Conservation (phyloP, 2,329 filamentous ascomycete species). For the Stagonosporopsis chrysanthemi region DNA sequence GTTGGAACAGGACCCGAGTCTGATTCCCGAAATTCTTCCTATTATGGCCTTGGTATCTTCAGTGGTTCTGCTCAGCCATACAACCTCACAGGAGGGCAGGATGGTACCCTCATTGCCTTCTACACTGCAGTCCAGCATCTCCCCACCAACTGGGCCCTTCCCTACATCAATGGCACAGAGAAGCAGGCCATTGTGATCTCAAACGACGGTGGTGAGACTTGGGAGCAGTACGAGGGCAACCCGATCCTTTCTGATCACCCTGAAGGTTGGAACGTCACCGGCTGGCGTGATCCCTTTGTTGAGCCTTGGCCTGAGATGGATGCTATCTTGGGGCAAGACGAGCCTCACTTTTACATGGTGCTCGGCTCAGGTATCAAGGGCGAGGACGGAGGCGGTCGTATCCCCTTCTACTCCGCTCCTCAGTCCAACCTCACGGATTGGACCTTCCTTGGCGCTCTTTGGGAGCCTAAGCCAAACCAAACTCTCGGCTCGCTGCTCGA, state of each 20-base stretch:
- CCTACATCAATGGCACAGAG: conserved; percentile 56
- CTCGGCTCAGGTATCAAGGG: conserved; percentile 58
- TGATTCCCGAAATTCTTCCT: conserved; percentile 46
- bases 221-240: conserved; percentile 56
- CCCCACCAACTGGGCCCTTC: conserved; percentile 56
- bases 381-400: conserved; percentile 55
- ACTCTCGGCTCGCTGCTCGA: conserved; percentile 53
- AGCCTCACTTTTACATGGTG: conserved; percentile 57
- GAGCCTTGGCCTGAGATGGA: conserved; percentile 54
- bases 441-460: conserved; percentile 57
- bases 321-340: conserved; percentile 49
- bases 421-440: conserved; percentile 55
- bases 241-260: conserved; percentile 55
- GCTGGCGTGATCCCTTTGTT: conserved; percentile 44
- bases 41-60: conserved; percentile 62
- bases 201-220: conserved; percentile 56
- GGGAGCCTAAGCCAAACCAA: conserved; percentile 54
- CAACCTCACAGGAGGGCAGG: conserved; percentile 55
- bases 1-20: conserved; percentile 50
- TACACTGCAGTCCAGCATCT: conserved; percentile 58
- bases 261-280: conserved; percentile 56
- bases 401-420: conserved; percentile 57
- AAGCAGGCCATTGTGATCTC: conserved; percentile 56
- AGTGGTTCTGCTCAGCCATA: conserved; percentile 60
- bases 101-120: conserved; percentile 56